Percentiles rank a stretch among this genome's conserved stretches.
Conservation (phyloP, 2,329 filamentous ascomycete genomes). For the Paecilomyces fulvus region DNA sequence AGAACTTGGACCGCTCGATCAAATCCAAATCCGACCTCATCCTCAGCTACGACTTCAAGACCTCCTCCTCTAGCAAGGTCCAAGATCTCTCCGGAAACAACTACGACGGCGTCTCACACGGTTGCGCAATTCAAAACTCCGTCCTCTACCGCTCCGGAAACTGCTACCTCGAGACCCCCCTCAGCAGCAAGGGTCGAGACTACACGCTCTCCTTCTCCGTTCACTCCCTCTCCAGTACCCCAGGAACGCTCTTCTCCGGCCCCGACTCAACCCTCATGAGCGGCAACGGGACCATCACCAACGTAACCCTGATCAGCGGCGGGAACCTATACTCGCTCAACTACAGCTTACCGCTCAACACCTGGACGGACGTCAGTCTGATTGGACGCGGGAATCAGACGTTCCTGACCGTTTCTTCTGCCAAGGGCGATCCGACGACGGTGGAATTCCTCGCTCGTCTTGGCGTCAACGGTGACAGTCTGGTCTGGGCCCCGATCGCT, state of each 20-base stretch:
- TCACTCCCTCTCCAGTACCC: slow-evolving; percentile 20
- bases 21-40: slow-evolving; percentile 33
- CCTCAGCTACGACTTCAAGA: slow-evolving; percentile 35
- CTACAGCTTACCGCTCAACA: slow-evolving; percentile 29
- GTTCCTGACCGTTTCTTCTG: slow-evolving; percentile 15
- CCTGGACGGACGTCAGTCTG: slow-evolving; percentile 29
- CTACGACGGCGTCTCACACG: slow-evolving; percentile 30
- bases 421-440: neutral
- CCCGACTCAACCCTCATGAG: slow-evolving; percentile 34
- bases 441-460: slow-evolving; percentile 7
- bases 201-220: slow-evolving; percentile 46
- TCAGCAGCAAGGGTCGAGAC: slow-evolving; percentile 45
- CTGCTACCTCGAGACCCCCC: slow-evolving; percentile 41
- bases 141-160: slow-evolving; percentile 24
- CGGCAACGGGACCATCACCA: slow-evolving; percentile 24
- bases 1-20: slow-evolving; percentile 42
- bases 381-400: slow-evolving; percentile 29
- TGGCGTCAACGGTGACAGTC: slow-evolving; percentile 3
- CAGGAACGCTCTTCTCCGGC: slow-evolving; percentile 36
- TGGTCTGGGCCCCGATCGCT: slow-evolving; percentile 7
- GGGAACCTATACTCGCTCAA: slow-evolving; percentile 35
- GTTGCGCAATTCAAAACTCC: slow-evolving; percentile 26
- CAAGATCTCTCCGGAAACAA: slow-evolving; percentile 23
- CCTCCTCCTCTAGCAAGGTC: slow-evolving; percentile 21
- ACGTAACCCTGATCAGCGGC: slow-evolving; percentile 30